Percentiles rank a stretch among this genome's conserved stretches.
Evolutionary conservation across 331 rosid genomes (phyloP).

Genomic region (Dryas integrifolia): DNA sequence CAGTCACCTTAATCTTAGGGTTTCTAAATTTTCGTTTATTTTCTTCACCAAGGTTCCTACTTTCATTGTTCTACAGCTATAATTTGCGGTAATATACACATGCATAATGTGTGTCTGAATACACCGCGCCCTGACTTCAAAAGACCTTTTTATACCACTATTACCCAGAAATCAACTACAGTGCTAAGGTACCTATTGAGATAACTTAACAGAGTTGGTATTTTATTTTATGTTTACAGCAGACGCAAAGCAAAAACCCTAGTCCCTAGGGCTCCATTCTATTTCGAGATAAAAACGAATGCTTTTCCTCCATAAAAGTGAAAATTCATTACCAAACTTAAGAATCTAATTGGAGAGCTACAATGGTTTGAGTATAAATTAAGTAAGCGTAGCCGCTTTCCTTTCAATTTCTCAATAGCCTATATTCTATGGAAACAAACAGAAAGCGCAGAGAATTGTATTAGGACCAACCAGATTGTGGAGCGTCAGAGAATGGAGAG

Average conservation of each 20-base stretch:
- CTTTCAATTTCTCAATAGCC: not conserved
- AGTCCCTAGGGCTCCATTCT: not conserved
- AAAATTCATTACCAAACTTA: not conserved
- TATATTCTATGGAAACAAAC: not conserved
- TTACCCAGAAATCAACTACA: not conserved
- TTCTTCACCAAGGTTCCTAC: not conserved
- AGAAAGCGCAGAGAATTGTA: not conserved
- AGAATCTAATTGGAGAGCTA: not conserved
- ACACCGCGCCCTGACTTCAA: not conserved
- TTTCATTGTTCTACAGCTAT: not conserved
- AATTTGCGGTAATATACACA: not conserved
- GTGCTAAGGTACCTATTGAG: not conserved
- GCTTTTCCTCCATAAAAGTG: not conserved
- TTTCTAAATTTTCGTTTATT: not conserved
- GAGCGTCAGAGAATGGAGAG: slow-evolving; percentile 5
- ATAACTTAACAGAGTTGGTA: not conserved
- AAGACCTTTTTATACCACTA: not conserved
- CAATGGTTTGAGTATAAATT: not conserved
- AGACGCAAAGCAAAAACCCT: slow-evolving; percentile 8
- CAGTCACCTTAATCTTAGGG: not conserved
- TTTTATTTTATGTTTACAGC: not conserved
- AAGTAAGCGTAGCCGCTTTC: not conserved
- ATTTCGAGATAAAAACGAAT: not conserved
- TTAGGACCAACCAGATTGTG: slow-evolving; percentile 2
- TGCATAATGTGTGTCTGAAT: not conserved